Conservation (phyloP, 1,284 basidiomycete genomes). For the Neolentinus lepideus region DNA sequence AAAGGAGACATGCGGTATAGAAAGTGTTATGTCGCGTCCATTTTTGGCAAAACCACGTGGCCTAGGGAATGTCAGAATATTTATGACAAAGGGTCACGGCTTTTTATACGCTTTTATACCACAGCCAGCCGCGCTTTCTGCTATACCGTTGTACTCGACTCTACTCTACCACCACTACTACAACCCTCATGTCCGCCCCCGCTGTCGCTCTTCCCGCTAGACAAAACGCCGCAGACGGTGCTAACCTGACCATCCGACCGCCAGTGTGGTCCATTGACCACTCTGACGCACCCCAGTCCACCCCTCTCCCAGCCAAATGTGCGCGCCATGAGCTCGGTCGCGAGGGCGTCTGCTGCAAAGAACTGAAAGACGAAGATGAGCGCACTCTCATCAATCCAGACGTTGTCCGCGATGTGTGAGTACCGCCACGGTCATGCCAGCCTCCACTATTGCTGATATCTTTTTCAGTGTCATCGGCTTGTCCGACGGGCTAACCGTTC, state of each 20-base stretch:
- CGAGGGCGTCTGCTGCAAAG: slow-evolving; percentile 75
- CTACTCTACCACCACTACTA: not conserved
- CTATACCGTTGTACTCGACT: not conserved
- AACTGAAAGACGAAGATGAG: slow-evolving; percentile 72
- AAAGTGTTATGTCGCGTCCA: not conserved
- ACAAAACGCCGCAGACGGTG: slow-evolving; percentile 10
- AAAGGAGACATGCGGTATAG: not conserved
- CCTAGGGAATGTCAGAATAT: not conserved
- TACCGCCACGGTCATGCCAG: not conserved
- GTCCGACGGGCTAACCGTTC: slow-evolving; percentile 93
- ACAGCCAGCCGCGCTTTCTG: not conserved
- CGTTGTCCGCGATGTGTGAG: slow-evolving; percentile 74
- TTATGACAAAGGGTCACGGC: not conserved
- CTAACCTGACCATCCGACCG: slow-evolving; percentile 26
- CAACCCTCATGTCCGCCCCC: slow-evolving; percentile 12
- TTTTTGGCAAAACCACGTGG: not conserved
- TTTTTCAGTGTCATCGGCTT: slow-evolving; percentile 83
- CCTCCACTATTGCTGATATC: slow-evolving; percentile 7
- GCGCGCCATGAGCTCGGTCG: slow-evolving; percentile 39
- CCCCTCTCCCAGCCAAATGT: slow-evolving; percentile 53
- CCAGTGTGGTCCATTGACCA: slow-evolving; percentile 59
- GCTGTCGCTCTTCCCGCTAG: slow-evolving; percentile 27
- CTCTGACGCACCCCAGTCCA: slow-evolving; percentile 26
- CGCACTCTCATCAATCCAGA: slow-evolving; percentile 80
- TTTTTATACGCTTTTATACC: not conserved